These are phyloP conservation scores for Elaeis oleifera DNA, from an alignment of 202 grass and related monocot species.

Conservation along the genomic window DNA sequence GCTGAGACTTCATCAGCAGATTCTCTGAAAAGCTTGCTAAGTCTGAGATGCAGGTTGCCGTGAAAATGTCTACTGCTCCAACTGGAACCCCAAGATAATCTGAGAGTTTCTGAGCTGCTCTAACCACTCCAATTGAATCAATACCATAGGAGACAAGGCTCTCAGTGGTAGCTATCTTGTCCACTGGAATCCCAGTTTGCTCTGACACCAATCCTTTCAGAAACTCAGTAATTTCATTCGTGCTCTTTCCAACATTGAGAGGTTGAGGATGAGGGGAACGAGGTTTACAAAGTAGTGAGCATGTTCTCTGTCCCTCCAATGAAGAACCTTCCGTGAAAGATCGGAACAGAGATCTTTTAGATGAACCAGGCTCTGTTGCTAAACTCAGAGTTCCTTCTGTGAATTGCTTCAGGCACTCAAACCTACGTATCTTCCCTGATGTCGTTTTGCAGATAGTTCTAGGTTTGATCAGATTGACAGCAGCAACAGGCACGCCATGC, in stretches of 20 bases:
- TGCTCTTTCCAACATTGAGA: slow-evolving; percentile 31
- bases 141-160: slow-evolving; percentile 65
- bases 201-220: slow-evolving; percentile 52
- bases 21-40: slow-evolving; percentile 56
- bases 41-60: slow-evolving; percentile 52
- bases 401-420: slow-evolving; percentile 69
- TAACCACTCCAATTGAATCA: slow-evolving; percentile 62
- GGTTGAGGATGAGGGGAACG: slow-evolving; percentile 8
- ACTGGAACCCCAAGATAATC: slow-evolving; percentile 61
- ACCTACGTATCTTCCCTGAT: slow-evolving; percentile 62
- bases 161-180: slow-evolving; percentile 51
- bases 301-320: slow-evolving; percentile 29
- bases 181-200: slow-evolving; percentile 45
- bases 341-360: slow-evolving; percentile 43
- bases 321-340: slow-evolving; percentile 49
- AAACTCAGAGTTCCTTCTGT: slow-evolving; percentile 47
- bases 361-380: slow-evolving; percentile 18
- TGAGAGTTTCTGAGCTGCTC: slow-evolving; percentile 60
- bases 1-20: slow-evolving; percentile 31
- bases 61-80: slow-evolving; percentile 75
- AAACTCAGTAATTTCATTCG: slow-evolving; percentile 41
- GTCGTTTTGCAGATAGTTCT: slow-evolving; percentile 72
- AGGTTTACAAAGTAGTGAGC: slow-evolving; percentile 13
- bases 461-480: slow-evolving; percentile 58
- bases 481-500: slow-evolving; percentile 60